These are phyloP conservation scores for Aspergillus arachidicola DNA, from an alignment of 2,329 filamentous ascomycete genomes.

Conservation along the genomic window DNA sequence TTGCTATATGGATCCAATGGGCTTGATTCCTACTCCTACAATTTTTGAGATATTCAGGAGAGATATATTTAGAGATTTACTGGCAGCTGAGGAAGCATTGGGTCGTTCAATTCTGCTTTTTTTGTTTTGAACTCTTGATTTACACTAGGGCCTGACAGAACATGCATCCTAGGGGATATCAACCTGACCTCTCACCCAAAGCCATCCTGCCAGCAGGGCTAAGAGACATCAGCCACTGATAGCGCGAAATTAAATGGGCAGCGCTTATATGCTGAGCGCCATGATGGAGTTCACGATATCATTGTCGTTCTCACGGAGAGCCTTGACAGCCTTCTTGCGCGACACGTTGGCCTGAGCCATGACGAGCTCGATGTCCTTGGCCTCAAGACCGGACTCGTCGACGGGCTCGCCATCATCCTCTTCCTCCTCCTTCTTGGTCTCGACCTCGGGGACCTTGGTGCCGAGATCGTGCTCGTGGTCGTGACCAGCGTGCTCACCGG, in stretches of 20 bases:
- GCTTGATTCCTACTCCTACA: not conserved
- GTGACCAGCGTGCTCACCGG: conserved; percentile 62
- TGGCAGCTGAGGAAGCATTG: not conserved
- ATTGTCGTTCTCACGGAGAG: conserved; percentile 94
- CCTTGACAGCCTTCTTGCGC: conserved; percentile 98
- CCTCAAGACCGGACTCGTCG: conserved; percentile 89
- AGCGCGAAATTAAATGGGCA: conserved; percentile 22
- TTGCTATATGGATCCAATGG: not conserved
- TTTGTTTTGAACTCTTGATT: conserved; percentile 37
- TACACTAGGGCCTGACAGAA: conserved; percentile 35
- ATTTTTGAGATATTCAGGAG: not conserved
- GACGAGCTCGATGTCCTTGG: conserved; percentile 99
- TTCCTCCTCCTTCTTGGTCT: conserved; percentile 71
- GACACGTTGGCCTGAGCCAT: conserved; percentile 98
- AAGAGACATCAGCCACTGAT: conserved; percentile 27
- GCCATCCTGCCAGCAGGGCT: conserved; percentile 30
- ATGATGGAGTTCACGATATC: conserved; percentile 99
- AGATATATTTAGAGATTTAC: not conserved
- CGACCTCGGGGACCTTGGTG: conserved; percentile 66
- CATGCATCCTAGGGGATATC: conserved; percentile 28
- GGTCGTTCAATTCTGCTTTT: conserved; percentile 32
- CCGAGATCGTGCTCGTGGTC: conserved; percentile 52
- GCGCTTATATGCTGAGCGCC: conserved; percentile 78
- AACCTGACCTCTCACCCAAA: conserved; percentile 33
- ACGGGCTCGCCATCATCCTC: conserved; percentile 96